Evolutionary conservation across 2,329 filamentous ascomycete species (phyloP).

Genomic region (Fusarium buxicola): DNA sequence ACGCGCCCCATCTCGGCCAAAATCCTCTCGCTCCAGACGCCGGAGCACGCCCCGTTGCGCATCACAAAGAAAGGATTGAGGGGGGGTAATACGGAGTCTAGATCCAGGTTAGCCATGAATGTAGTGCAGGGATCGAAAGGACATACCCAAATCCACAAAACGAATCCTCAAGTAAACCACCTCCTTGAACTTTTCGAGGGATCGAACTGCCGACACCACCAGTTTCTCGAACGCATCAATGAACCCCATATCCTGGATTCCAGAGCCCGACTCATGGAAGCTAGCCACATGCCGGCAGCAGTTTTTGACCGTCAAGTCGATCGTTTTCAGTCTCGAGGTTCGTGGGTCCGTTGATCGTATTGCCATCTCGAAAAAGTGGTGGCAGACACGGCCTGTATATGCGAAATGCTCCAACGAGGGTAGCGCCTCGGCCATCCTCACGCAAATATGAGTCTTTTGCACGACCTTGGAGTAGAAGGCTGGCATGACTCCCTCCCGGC

Average conservation of each 20-base stretch:
- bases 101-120: constrained; percentile 31
- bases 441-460: constrained; percentile 73
- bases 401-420: constrained; percentile 74
- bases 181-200: constrained; percentile 68
- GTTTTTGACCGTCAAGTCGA: constrained; percentile 80
- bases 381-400: constrained; percentile 79
- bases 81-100: constrained; percentile 76
- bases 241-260: constrained; percentile 78
- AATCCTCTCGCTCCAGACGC: constrained; percentile 79
- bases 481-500: constrained; percentile 70
- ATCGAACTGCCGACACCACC: constrained; percentile 71
- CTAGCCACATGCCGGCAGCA: constrained; percentile 70
- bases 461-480: constrained; percentile 71
- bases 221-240: constrained; percentile 78
- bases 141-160: constrained; percentile 76
- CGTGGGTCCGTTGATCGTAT: constrained; percentile 61
- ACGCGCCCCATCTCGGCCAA: constrained; percentile 68
- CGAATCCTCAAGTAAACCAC: constrained; percentile 76
- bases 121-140: constrained; percentile 1
- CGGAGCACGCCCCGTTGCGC: constrained; percentile 69
- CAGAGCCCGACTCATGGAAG: constrained; percentile 73
- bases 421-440: constrained; percentile 69
- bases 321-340: constrained; percentile 67
- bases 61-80: constrained; percentile 80
- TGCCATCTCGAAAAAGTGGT: constrained; percentile 72